phyloP scores from a whole-genome alignment of 1,284 basidiomycete species.

The Cryptococcus sp. region DNA sequence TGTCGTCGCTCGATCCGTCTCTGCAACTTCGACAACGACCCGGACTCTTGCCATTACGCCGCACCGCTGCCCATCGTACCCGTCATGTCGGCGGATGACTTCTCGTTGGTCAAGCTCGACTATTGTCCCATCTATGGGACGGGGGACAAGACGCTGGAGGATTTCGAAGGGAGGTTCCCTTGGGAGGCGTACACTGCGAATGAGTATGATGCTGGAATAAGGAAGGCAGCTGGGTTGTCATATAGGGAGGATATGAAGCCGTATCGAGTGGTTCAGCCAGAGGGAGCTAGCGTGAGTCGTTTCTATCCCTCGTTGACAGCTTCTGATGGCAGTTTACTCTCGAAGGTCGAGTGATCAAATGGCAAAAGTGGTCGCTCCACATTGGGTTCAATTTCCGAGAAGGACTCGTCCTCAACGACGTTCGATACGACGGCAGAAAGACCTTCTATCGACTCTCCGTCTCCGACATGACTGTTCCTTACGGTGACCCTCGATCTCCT shows the following conservation, averaged over 20 bases:
- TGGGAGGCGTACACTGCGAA: conserved; percentile 31
- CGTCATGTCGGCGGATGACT: conserved; percentile 17
- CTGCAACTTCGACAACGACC: not conserved
- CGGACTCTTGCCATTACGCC: conserved; percentile 37
- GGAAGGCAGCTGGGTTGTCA: conserved; percentile 26
- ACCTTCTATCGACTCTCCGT: conserved; percentile 46
- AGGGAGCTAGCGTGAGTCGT: conserved; percentile 62
- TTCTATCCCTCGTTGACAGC: not conserved
- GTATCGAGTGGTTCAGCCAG: conserved; percentile 76
- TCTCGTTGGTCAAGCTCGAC: conserved; percentile 21
- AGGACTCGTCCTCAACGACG: conserved; percentile 40
- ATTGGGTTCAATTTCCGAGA: conserved; percentile 33
- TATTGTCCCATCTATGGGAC: conserved; percentile 32
- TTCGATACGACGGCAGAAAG: conserved; percentile 39
- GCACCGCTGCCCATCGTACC: conserved; percentile 44
- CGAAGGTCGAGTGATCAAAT: conserved; percentile 57
- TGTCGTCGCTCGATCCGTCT: not conserved
- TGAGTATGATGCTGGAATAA: conserved; percentile 39
- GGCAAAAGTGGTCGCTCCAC: conserved; percentile 38
- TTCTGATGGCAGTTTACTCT: conserved; percentile 57
- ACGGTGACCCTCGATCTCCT: conserved; percentile 41
- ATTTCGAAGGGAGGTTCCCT: conserved; percentile 28
- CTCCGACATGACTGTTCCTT: conserved; percentile 49
- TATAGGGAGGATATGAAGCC: conserved; percentile 70
- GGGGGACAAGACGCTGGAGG: conserved; percentile 27